These are phyloP conservation scores for Mycena amicta DNA, from an alignment of 768 basidiomycete genomes.

Conservation along the genomic window DNA sequence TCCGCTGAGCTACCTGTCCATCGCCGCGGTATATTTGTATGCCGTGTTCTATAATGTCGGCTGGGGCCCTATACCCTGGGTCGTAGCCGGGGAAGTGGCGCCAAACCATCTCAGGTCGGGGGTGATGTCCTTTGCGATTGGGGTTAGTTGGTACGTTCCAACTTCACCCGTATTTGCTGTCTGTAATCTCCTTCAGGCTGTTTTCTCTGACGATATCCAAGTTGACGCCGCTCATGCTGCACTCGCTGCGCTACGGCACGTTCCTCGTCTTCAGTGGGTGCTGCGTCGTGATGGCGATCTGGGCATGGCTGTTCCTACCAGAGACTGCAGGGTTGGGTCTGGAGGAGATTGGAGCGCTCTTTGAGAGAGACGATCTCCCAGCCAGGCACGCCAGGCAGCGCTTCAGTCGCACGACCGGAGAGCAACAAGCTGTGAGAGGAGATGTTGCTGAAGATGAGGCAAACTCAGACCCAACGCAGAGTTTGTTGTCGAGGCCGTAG, in stretches of 20 bases:
- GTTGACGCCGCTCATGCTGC: constrained; percentile 40
- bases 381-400: no score
- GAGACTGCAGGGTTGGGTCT: constrained; percentile 50
- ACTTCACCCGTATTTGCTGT: not conserved
- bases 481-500: not conserved
- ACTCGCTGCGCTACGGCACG: constrained; percentile 38
- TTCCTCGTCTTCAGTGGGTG: constrained; percentile 46
- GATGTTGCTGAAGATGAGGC: not conserved
- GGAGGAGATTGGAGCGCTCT: constrained; percentile 49
- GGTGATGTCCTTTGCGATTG: constrained; percentile 39
- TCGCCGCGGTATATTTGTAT: constrained; percentile 49
- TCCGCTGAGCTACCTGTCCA: constrained; percentile 43
- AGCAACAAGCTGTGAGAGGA: no score
- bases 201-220: constrained; percentile 50
- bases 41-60: constrained; percentile 49
- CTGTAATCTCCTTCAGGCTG: constrained; percentile 26
- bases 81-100: constrained; percentile 45
- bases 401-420: no score
- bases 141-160: constrained; percentile 37
- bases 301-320: constrained; percentile 48
- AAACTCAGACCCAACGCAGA: not conserved
- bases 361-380: constrained; percentile 39
- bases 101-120: constrained; percentile 47
- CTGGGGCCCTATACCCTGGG: constrained; percentile 44
- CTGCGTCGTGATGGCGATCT: constrained; percentile 43